These are phyloP conservation scores for Wickerhamiella sorbophila DNA, from an alignment of 805 yeast genomes.

Conservation along the genomic window DNA sequence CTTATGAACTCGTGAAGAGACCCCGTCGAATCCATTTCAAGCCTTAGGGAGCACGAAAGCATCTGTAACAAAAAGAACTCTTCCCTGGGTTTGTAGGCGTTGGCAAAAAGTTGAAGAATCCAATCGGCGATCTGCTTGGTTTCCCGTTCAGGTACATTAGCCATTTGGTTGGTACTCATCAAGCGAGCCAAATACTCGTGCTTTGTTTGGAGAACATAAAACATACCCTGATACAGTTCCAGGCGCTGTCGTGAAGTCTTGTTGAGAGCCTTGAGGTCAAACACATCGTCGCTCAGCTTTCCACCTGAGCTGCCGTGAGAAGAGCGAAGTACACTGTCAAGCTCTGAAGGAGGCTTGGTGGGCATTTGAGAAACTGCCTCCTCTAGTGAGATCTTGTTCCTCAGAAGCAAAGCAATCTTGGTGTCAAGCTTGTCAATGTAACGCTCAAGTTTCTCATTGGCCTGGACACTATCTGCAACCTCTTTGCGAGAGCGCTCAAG, in stretches of 20 bases:
- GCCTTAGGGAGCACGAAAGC: conserved; percentile 24
- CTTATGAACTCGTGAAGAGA: conserved; percentile 15
- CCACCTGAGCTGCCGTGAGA: conserved; percentile 3
- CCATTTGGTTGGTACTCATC: conserved; percentile 20
- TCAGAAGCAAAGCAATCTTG: conserved; percentile 62
- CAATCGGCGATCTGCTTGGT: conserved; percentile 21
- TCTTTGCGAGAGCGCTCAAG: conserved; percentile 52
- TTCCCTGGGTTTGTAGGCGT: conserved; percentile 42
- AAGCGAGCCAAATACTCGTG: conserved; percentile 55
- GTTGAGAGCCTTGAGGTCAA: conserved; percentile 27
- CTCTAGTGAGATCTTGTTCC: conserved; percentile 64
- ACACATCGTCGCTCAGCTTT: conserved; percentile 12
- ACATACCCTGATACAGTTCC: conserved; percentile 60
- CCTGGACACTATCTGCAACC: conserved; percentile 54
- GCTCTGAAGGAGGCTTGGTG: conserved; percentile 2
- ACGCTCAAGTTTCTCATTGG: conserved; percentile 57
- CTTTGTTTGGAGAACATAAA: conserved; percentile 74
- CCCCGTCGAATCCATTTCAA: conserved; percentile 4
- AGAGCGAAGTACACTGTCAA: conserved; percentile 4
- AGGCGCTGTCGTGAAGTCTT: conserved; percentile 33
- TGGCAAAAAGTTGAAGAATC: conserved; percentile 25
- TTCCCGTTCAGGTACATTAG: conserved; percentile 22
- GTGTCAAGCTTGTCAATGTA: conserved; percentile 64
- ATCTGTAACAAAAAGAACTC: conserved; percentile 52
- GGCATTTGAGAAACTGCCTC: conserved; percentile 31